Conservation (phyloP, 441 rosid genomes). For the Isatis lusitanica region DNA sequence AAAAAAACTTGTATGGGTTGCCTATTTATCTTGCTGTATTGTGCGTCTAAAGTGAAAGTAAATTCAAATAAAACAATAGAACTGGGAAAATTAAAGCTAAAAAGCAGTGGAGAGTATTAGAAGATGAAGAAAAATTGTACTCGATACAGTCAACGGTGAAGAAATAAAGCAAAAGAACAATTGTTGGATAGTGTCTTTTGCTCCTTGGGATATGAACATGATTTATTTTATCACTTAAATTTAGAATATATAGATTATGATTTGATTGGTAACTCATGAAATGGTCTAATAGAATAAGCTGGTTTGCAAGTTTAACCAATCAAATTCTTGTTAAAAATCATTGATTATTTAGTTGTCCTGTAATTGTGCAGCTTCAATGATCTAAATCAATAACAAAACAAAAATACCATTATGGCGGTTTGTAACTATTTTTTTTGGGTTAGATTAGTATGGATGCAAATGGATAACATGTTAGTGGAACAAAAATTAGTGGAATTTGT, state of each 20-base stretch:
- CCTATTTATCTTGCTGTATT: constrained; percentile 38
- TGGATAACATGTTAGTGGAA: too few relatives aligned
- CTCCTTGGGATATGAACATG: constrained; percentile 50
- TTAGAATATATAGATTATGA: neutral
- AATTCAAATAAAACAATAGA: constrained; percentile 8
- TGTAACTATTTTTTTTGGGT: too few relatives aligned
- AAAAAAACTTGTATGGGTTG: constrained; percentile 26
- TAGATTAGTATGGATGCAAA: too few relatives aligned
- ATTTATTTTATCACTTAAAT: neutral
- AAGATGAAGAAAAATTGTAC: constrained; percentile 34
- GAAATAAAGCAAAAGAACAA: constrained; percentile 30
- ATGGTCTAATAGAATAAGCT: neutral
- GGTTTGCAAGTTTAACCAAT: neutral
- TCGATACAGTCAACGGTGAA: constrained; percentile 57
- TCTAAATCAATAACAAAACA: neutral
- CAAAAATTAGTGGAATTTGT: too few relatives aligned
- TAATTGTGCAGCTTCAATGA: neutral
- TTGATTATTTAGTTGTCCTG: neutral
- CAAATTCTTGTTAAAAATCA: neutral
- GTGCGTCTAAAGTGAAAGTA: constrained; percentile 37
- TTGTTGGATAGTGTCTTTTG: constrained; percentile 29
- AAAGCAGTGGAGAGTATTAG: constrained; percentile 38
- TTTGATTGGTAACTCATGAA: neutral
- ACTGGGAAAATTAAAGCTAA: neutral
- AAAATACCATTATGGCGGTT: neutral